These are phyloP conservation scores for Globisporangium mamillatum DNA, from an alignment of 352 stramenopile genomes.

Conservation along the genomic window DNA sequence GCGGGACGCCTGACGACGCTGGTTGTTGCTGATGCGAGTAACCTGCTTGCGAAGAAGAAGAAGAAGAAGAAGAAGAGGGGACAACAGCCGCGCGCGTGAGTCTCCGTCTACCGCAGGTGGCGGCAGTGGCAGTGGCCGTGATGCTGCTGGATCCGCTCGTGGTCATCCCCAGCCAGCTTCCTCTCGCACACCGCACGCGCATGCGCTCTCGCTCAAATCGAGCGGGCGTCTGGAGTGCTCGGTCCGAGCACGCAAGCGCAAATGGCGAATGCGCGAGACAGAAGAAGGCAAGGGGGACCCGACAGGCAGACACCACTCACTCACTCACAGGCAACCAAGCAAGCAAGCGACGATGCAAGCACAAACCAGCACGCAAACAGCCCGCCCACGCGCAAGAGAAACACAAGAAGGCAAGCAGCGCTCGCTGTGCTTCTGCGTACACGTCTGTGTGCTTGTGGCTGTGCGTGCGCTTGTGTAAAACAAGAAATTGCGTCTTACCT, in stretches of 20 bases:
- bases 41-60: neutral
- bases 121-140: neutral
- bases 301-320: neutral
- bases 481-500: neutral
- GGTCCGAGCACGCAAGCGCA: slow-evolving; percentile 5
- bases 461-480: slow-evolving; percentile 6
- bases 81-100: slow-evolving; percentile 2
- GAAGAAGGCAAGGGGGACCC: neutral
- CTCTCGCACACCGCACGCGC: slow-evolving; percentile 8
- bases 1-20: neutral
- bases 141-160: slow-evolving; percentile 7
- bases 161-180: slow-evolving; percentile 5
- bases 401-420: neutral
- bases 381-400: neutral
- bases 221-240: neutral
- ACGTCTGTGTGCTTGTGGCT: neutral
- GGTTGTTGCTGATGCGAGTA: neutral
- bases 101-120: slow-evolving; percentile 2
- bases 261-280: neutral
- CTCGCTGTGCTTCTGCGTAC: neutral
- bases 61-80: neutral
- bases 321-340: neutral
- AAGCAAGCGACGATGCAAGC: neutral
- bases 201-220: neutral
- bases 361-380: slow-evolving; percentile 2